Base-by-base conservation (phyloP, 192 early-diverging fungal species). In the Entomortierella chlamydospora region DNA sequence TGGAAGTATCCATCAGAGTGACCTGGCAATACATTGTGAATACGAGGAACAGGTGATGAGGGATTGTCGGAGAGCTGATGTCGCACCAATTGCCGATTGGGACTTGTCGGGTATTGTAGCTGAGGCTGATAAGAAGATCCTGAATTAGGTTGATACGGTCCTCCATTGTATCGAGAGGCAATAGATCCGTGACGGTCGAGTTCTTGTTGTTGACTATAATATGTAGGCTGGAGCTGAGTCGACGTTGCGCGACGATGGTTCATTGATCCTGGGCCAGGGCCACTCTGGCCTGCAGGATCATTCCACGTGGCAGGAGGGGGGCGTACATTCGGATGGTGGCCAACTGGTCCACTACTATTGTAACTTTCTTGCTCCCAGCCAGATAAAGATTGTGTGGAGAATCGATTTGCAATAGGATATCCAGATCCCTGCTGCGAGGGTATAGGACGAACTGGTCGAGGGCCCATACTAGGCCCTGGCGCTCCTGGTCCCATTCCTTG, bases 281-380 rank as follows among this genome's bases (percentile, higher is more conserved):
- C 73, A 34, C 69, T 78, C 29, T 50, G 73, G 15, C 20, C 17
- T 15, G 22, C 23, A 4, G 57, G 50, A 12, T 78, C 73, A 45
- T 64, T 78, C 61, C 73, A 68, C 34, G 57, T 45, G 13, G 45
- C 60, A 2, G 73, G 55, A 0, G 73, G 67, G 10, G 67, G 57
- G 12, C 73, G 58, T 12, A 63, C 59, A 34, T 26, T 56, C 30
- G 66, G 55, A 43, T 78, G 73, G 50, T 78, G 73, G 10, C 52
- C 61, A 7, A 67, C 53, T 5, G 59, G 70, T 13, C 70, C 64
- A 53, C 54, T 66, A 22, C 45, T 26, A 29, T 34, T 53, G 51
- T 67, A 74, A 25, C 43, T 28, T 17, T 68, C 73, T 15, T 69
- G 73, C n/a, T 78, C 73, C 73, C 73, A 69, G 12, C 73, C 73